phyloP scores from a whole-genome alignment of 805 yeast species.

The Myxozyma neglecta region DNA sequence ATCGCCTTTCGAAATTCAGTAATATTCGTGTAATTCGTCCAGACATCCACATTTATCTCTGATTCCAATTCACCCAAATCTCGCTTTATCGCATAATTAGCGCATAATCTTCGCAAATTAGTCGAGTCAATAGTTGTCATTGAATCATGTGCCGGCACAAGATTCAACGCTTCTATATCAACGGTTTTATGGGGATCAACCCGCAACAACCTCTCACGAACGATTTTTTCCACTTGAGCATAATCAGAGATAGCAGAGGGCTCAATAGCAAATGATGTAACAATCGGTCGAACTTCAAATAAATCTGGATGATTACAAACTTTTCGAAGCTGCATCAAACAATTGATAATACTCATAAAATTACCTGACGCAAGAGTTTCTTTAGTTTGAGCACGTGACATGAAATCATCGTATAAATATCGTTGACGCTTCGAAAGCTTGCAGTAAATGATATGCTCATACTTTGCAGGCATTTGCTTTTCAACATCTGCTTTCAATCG shows the following conservation, averaged over 20 bases:
- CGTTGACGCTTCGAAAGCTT: constrained; percentile 90
- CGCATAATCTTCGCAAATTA: constrained; percentile 6
- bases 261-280: constrained; percentile 81
- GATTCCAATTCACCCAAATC: constrained; percentile 35
- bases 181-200: constrained; percentile 40
- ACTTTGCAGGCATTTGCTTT: constrained; percentile 97
- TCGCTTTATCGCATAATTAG: constrained; percentile 41
- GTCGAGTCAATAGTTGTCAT: constrained; percentile 37
- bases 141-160: constrained; percentile 56
- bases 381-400: constrained; percentile 93
- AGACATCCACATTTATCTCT: constrained; percentile 13
- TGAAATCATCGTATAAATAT: constrained; percentile 89
- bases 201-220: constrained; percentile 41
- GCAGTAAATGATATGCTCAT: constrained; percentile 92
- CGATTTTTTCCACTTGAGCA: constrained; percentile 45
- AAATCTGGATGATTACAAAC: constrained; percentile 96
- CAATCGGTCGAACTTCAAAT: constrained; percentile 92
- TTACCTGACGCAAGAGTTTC: constrained; percentile 94
- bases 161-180: constrained; percentile 59
- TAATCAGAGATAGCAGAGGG: constrained; percentile 59
- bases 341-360: constrained; percentile 89
- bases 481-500: constrained; percentile 95
- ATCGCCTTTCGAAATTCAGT: constrained; percentile 60
- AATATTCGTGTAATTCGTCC: constrained; percentile 32
- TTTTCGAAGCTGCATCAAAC: constrained; percentile 95